A percentile compares a stretch with the other conserved stretches of the same genome.
phyloP scores from a whole-genome alignment of 2,329 filamentous ascomycete species.

The Coniochaeta sp. region DNA sequence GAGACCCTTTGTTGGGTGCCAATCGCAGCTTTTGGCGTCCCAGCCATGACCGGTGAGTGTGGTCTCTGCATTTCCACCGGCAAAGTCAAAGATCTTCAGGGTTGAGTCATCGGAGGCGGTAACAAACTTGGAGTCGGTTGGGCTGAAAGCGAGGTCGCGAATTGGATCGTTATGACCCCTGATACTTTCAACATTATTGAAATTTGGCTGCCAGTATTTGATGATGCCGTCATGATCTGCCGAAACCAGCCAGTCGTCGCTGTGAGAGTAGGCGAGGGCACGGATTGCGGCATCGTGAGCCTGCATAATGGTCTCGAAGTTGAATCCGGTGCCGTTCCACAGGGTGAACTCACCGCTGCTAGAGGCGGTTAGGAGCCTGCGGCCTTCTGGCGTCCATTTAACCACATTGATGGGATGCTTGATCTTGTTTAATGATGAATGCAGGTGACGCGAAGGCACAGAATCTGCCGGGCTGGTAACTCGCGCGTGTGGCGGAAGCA shows the following conservation, averaged over 20 bases:
- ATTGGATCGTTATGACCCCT: slow-evolving; percentile 87
- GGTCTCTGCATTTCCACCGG: slow-evolving; percentile 73
- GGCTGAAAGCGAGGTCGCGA: slow-evolving; percentile 85
- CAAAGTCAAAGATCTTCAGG: slow-evolving; percentile 95
- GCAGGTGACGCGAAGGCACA: slow-evolving; percentile 88
- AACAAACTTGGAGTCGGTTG: slow-evolving; percentile 91
- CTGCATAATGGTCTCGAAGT: slow-evolving; percentile 99
- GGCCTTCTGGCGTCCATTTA: slow-evolving; percentile 93
- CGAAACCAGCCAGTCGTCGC: slow-evolving; percentile 93
- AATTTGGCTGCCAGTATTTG: slow-evolving; percentile 99
- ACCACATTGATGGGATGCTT: slow-evolving; percentile 97
- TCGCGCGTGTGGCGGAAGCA: slow-evolving; percentile 77
- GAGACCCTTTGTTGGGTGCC: slow-evolving; percentile 92
- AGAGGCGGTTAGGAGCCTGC: slow-evolving; percentile 83
- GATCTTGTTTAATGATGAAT: slow-evolving; percentile 97
- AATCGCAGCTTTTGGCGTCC: slow-evolving; percentile 96
- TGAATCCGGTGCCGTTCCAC: slow-evolving; percentile 98
- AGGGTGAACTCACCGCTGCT: slow-evolving; percentile 97
- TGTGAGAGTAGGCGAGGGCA: slow-evolving; percentile 82
- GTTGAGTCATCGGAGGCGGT: slow-evolving; percentile 92
- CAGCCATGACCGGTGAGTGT: slow-evolving; percentile 90
- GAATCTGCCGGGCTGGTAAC: slow-evolving; percentile 71
- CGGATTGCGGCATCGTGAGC: slow-evolving; percentile 86
- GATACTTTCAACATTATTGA: slow-evolving; percentile 96
- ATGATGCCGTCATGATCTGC: slow-evolving; percentile 91